These are phyloP conservation scores for Backusella westeae DNA, from an alignment of 192 early-diverging fungal genomes.

Conservation along the genomic window DNA sequence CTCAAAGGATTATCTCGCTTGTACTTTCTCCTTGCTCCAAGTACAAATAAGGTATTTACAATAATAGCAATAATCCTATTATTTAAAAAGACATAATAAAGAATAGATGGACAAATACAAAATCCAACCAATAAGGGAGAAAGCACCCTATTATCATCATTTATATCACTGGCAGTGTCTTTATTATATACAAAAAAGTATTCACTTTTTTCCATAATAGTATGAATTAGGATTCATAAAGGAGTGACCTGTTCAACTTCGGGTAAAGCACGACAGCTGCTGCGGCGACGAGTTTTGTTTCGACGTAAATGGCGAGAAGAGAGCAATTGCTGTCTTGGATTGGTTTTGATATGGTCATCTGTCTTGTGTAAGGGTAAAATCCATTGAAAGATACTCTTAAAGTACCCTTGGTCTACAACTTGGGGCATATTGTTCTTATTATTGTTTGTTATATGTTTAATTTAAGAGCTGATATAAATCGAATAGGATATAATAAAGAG, in stretches of 20 bases:
- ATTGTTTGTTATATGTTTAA: neutral
- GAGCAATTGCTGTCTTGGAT: constrained; percentile 11
- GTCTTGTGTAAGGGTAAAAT: neutral
- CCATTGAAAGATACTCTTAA: constrained; percentile 1
- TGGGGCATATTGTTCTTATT: neutral
- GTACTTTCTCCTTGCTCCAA: neutral
- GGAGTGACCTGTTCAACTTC: constrained; percentile 1
- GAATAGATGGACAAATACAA: neutral
- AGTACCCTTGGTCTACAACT: neutral
- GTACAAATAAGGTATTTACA: neutral
- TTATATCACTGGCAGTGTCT: neutral
- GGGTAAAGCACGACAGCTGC: neutral
- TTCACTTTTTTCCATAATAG: neutral
- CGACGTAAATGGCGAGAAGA: constrained; percentile 1
- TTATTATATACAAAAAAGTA: neutral
- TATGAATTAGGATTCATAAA: neutral
- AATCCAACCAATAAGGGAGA: neutral
- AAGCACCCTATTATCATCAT: neutral
- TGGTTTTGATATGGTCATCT: neutral
- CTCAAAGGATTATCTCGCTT: neutral
- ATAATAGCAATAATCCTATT: neutral
- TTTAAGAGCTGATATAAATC: neutral
- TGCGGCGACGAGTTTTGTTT: neutral
- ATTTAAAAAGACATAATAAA: neutral
- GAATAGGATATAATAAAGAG: neutral